Base-by-base conservation (phyloP, 2,329 filamentous ascomycete species). In the Penicillium sp. region DNA sequence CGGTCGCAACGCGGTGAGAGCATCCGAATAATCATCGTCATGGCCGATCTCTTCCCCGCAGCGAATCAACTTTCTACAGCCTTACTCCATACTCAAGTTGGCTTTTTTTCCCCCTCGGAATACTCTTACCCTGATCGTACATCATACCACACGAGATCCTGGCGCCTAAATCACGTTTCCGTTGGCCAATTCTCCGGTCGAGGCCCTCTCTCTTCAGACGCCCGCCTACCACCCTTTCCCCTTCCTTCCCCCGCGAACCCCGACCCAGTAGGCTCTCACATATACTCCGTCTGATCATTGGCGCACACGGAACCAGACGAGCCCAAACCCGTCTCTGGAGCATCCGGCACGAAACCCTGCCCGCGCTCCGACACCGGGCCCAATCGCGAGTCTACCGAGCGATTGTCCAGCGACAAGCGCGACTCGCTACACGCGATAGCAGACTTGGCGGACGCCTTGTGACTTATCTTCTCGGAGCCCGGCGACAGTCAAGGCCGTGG, bases 371-470 rank as follows among this genome's bases (percentile, higher is more conserved):
- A 68, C 85, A 88, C 70, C 81, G 83, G 53, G 77, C 90, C 9
- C 91, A 96, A 75, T 87, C 87, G 38, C 85, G 86, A 55, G 86
- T 96, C 63, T 96, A 94, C 71, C 83, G 82, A 45, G 90, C 88
- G 62, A 81, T 96, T 56, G 78, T 93, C 61, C 80, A 82, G 65
- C 83, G 84, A 50, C 87, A 91, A 74, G 79, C 77, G 48, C 82
- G 78, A 65, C 80, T 82, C 60, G 74, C 76, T 64, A 61, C 61
- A 39, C 78, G 82, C 63, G 77, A 79, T 70, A 78, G 74, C 62
- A 61, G 61, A 47, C 38, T 60, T 38, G 68, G 66, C 9, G 54
- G 59, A 39, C 66, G 67, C 8, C 51, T 73, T 27, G 41, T 68
- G 35, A 63, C 65, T 13, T 63, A 68, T n/a, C 60, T 74, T 38